Evolutionary conservation across 441 rosid genomes (phyloP).

Genomic region (Daphne laureola): DNA sequence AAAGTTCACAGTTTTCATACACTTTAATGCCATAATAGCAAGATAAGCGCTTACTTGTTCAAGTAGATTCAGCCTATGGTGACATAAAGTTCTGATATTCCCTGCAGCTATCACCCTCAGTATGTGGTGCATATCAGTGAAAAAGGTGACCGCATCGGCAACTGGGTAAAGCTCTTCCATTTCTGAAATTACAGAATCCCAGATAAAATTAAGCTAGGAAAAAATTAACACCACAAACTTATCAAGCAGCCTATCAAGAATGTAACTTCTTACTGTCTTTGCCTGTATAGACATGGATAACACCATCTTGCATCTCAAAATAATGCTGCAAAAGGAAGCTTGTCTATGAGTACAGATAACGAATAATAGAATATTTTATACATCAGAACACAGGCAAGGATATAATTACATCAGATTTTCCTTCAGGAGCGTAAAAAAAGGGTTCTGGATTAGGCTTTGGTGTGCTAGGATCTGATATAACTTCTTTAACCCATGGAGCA

Average conservation of each 20-base stretch:
- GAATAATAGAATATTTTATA: conserved; percentile 2
- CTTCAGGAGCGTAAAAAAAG: conserved; percentile 64
- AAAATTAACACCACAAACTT: too few relatives aligned
- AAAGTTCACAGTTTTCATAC: conserved; percentile 9
- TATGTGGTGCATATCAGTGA: conserved; percentile 88
- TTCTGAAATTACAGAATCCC: conserved; percentile 33
- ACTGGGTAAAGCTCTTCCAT: conserved; percentile 87
- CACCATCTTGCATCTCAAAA: conserved; percentile 97
- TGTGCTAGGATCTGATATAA: conserved; percentile 90
- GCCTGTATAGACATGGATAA: conserved; percentile 71
- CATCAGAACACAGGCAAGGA: conserved; percentile 3
- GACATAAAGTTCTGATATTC: conserved; percentile 90
- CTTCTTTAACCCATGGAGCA: conserved; percentile 97
- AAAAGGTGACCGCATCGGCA: conserved; percentile 88
- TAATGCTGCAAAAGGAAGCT: conserved; percentile 52
- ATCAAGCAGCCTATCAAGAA: not conserved
- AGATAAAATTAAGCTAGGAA: not conserved
- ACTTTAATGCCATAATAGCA: conserved; percentile 1
- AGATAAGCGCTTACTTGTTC: conserved; percentile 55
- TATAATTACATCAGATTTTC: conserved; percentile 68
- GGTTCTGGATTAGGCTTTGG: conserved; percentile 93
- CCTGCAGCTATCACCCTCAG: conserved; percentile 89
- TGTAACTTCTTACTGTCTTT: conserved; percentile 56
- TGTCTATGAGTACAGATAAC: conserved; percentile 6
- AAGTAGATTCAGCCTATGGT: conserved; percentile 85